Evolutionary conservation across 2,329 filamentous ascomycete species (phyloP).

Genomic region (Penicillium hesseltinei): DNA sequence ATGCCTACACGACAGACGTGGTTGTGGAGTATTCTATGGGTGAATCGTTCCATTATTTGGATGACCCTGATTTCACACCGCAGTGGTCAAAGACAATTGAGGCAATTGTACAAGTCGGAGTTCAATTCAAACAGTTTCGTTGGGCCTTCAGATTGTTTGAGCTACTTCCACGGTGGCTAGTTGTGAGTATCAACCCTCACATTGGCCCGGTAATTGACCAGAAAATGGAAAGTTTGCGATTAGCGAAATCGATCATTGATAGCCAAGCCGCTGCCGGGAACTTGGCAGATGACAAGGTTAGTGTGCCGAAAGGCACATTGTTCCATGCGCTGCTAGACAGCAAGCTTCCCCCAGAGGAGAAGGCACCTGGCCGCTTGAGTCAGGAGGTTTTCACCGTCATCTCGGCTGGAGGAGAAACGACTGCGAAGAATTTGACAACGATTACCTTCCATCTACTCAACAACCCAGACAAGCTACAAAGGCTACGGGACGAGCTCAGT

Average conservation of each 20-base stretch:
- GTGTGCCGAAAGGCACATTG: conserved; percentile 8
- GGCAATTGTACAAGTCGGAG: conserved; percentile 22
- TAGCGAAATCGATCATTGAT: conserved; percentile 13
- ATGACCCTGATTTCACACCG: conserved; percentile 31
- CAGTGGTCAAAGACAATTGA: conserved; percentile 31
- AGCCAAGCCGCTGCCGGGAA: neutral
- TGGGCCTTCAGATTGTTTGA: conserved; percentile 24
- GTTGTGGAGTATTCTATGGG: conserved; percentile 46
- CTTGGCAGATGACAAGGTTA: neutral
- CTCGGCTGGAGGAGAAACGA: conserved; percentile 32
- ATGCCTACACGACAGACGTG: conserved; percentile 43
- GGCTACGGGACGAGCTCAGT: conserved; percentile 29
- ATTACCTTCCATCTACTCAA: conserved; percentile 33
- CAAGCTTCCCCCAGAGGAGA: conserved; percentile 36
- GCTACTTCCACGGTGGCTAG: conserved; percentile 18
- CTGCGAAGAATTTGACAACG: conserved; percentile 26
- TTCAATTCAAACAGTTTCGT: conserved; percentile 22
- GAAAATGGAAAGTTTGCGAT: conserved; percentile 10
- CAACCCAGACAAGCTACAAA: conserved; percentile 24
- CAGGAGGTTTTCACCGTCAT: conserved; percentile 30
- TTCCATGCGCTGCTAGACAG: conserved; percentile 35
- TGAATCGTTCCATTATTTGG: conserved; percentile 32
- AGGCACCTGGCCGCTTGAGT: conserved; percentile 23
- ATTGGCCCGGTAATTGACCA: conserved; percentile 14
- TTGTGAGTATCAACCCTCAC: conserved; percentile 22